Conservation (phyloP, 257 asterid species). For the Solanum ossicruentum region DNA sequence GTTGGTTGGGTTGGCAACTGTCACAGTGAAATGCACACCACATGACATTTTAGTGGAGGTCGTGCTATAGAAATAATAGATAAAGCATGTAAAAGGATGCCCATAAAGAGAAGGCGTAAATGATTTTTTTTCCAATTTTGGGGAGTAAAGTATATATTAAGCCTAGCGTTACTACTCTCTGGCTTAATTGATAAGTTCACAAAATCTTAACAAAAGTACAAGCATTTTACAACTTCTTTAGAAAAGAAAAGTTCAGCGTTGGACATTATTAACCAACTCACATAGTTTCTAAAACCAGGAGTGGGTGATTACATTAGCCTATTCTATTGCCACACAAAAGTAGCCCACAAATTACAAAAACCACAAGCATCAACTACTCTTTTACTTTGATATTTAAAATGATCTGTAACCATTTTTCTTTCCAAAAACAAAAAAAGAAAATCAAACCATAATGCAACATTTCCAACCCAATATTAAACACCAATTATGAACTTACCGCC, state of each 20-base stretch:
- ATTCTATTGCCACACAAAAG: neutral
- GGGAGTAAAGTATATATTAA: neutral
- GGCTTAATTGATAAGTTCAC: neutral
- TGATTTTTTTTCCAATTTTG: neutral
- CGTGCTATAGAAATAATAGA: neutral
- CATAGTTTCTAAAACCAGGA: neutral
- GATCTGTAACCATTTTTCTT: neutral
- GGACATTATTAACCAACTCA: neutral
- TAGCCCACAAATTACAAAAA: neutral
- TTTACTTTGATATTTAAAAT: neutral
- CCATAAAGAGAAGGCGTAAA: neutral
- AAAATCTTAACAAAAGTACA: neutral
- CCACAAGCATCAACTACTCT: neutral
- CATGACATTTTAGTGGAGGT: neutral
- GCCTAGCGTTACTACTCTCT: neutral
- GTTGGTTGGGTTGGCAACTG: neutral
- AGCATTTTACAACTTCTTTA: neutral
- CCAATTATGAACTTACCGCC: neutral
- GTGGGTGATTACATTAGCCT: neutral
- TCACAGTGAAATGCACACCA: neutral
- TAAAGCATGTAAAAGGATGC: neutral
- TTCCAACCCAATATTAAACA: neutral
- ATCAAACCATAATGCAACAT: neutral
- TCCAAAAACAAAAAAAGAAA: neutral
- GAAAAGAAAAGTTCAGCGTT: neutral